Evolutionary conservation across 306 rosid genomes (phyloP).

Genomic region (Prunus kanzakura): DNA sequence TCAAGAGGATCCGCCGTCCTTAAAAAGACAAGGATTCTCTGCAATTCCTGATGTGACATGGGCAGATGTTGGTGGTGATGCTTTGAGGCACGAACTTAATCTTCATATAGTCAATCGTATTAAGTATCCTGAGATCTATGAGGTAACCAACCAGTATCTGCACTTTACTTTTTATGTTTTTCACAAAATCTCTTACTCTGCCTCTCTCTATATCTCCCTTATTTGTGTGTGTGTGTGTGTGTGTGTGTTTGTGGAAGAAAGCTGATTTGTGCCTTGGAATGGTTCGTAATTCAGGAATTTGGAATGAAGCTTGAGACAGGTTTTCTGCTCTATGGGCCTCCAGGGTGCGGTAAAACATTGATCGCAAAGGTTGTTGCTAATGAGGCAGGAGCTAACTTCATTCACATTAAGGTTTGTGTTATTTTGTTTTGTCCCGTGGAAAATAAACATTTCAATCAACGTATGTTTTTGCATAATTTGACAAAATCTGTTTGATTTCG

Average conservation of each 20-base stretch:
- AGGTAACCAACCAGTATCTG: conserved; percentile 35
- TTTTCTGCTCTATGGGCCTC: conserved; percentile 69
- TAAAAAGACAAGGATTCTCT: conserved; percentile 70
- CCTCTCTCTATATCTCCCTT: no score
- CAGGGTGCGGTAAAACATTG: conserved; percentile 31
- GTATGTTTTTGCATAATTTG: neutral
- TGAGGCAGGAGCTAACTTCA: conserved; percentile 83
- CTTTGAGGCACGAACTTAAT: conserved; percentile 52
- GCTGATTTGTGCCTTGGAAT: no score
- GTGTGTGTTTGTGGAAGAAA: no score
- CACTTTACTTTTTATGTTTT: no score
- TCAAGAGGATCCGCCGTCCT: conserved; percentile 61
- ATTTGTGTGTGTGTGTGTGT: no score
- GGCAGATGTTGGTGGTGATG: conserved; percentile 84
- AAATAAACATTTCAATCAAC: neutral
- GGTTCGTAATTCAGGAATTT: conserved; percentile 36
- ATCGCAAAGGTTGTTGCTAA: conserved; percentile 83
- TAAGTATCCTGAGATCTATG: conserved; percentile 54
- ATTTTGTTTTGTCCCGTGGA: neutral
- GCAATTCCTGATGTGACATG: conserved; percentile 66
- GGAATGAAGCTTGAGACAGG: conserved; percentile 64
- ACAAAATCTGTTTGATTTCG: neutral
- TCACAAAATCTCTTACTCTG: no score
- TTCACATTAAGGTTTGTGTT: conserved; percentile 50
- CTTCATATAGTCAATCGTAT: conserved; percentile 49